These are phyloP conservation scores for Botryotinia globosa DNA, from an alignment of 2,329 filamentous ascomycete genomes.

Conservation along the genomic window DNA sequence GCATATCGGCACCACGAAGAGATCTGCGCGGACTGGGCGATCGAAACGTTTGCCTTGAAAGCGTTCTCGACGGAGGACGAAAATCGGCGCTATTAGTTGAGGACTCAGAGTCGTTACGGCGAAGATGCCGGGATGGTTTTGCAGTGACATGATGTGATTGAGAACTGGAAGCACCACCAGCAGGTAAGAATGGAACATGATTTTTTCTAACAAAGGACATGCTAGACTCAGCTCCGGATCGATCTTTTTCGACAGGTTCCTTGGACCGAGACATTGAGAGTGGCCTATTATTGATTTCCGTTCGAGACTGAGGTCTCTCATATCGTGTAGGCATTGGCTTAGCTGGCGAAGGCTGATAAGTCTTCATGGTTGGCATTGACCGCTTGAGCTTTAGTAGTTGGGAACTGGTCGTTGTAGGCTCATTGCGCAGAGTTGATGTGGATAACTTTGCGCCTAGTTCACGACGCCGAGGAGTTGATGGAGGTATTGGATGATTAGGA, in stretches of 20 bases:
- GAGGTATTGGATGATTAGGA: constrained; percentile 51
- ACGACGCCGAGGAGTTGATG: constrained; percentile 59
- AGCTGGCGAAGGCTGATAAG: constrained; percentile 48
- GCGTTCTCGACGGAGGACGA: constrained; percentile 54
- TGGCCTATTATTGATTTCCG: constrained; percentile 48
- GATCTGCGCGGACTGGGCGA: constrained; percentile 53
- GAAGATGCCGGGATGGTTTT: constrained; percentile 67
- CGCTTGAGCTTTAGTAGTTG: constrained; percentile 65
- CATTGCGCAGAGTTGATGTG: constrained; percentile 52
- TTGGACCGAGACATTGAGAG: constrained; percentile 59
- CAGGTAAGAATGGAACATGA: constrained; percentile 73
- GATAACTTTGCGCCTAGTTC: constrained; percentile 57
- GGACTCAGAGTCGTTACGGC: constrained; percentile 80
- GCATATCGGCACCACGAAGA: constrained; percentile 44
- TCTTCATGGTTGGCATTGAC: constrained; percentile 59
- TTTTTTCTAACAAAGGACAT: constrained; percentile 55
- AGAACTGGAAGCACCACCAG: constrained; percentile 62
- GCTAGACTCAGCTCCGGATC: constrained; percentile 49
- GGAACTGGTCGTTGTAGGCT: constrained; percentile 63
- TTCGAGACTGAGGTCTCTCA: constrained; percentile 60
- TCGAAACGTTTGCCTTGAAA: constrained; percentile 57
- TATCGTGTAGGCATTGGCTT: constrained; percentile 49
- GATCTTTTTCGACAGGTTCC: constrained; percentile 62
- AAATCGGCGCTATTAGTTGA: constrained; percentile 56
- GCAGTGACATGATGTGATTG: constrained; percentile 76